Evolutionary conservation across 345 rosid species (phyloP).

Genomic region (Rubroshorea leprosula): DNA sequence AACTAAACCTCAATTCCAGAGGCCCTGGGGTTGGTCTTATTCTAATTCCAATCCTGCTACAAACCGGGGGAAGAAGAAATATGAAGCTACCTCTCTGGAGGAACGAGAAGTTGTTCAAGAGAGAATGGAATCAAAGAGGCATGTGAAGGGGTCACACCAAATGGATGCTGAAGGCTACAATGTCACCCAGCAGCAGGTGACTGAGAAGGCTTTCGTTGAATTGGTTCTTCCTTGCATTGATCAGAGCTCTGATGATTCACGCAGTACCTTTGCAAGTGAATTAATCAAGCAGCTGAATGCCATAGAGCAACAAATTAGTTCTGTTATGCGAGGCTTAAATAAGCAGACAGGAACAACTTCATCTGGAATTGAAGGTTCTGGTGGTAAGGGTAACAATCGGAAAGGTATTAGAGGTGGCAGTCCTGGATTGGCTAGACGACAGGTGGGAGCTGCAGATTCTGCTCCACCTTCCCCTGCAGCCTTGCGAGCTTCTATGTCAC

Average conservation of each 20-base stretch:
- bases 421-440: constrained; percentile 70
- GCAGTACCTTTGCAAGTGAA: constrained; percentile 78
- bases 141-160: constrained; percentile 35
- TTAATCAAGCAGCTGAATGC: constrained; percentile 81
- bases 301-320: constrained; percentile 77
- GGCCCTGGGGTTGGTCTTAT: constrained; percentile 92
- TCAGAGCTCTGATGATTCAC: constrained; percentile 87
- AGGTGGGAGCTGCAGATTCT: constrained; percentile 47
- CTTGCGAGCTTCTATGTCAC: constrained; percentile 77
- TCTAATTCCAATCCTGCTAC: constrained; percentile 33
- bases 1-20: constrained; percentile 66
- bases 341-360: constrained; percentile 54
- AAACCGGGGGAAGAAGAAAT: constrained; percentile 52
- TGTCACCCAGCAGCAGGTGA: constrained; percentile 42
- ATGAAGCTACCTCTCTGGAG: constrained; percentile 55
- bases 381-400: constrained; percentile 57
- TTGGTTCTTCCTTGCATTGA: constrained; percentile 95
- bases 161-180: constrained; percentile 50
- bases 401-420: constrained; percentile 84
- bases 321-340: constrained; percentile 59
- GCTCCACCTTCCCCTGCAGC: constrained; percentile 68
- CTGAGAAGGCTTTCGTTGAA: constrained; percentile 83
- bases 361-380: constrained; percentile 63
- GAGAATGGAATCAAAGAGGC: constrained; percentile 43
- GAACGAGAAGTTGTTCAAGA: constrained; percentile 96